A percentile compares a stretch with the other conserved stretches of the same genome.
Conservation (phyloP, 208 protist genomes). For the Trypanosoma theileri region DNA sequence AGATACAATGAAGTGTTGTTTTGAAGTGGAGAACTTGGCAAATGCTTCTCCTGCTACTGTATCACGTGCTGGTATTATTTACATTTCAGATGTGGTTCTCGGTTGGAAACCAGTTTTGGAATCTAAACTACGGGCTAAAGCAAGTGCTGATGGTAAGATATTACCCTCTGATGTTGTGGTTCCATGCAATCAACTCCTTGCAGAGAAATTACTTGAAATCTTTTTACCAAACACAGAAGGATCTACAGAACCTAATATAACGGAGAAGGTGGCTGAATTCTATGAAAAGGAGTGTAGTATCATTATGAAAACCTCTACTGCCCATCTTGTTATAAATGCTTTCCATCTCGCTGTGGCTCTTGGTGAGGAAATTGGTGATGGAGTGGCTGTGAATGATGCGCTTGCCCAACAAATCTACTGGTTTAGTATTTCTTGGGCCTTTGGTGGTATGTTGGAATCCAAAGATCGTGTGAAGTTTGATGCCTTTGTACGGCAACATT, state of each 20-base stretch:
- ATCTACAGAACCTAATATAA: conserved; percentile 41
- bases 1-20: conserved; percentile 96
- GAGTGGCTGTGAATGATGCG: conserved; percentile 65
- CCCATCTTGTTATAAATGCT: conserved; percentile 89
- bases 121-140: conserved; percentile 70
- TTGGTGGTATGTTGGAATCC: conserved; percentile 94
- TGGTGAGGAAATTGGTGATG: conserved; percentile 83
- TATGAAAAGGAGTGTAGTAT: conserved; percentile 89
- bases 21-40: conserved; percentile 97
- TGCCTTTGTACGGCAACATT: conserved; percentile 78
- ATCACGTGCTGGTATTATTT: conserved; percentile 98
- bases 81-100: conserved; percentile 95
- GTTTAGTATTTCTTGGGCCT: conserved; percentile 93
- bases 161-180: conserved; percentile 77
- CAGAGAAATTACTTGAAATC: conserved; percentile 76
- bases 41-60: conserved; percentile 99
- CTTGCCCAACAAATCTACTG: conserved; percentile 94
- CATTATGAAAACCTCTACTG: conserved; percentile 83
- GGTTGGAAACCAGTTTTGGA: conserved; percentile 92
- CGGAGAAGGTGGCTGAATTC: conserved; percentile 76
- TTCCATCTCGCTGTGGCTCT: conserved; percentile 91
- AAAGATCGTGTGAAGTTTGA: conserved; percentile 94
- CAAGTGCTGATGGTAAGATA: conserved; percentile 71
- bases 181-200: conserved; percentile 70
- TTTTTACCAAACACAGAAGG: conserved; percentile 73